These are phyloP conservation scores for Cubamyces lactineus DNA, from an alignment of 768 basidiomycete species.

Conservation along the genomic window DNA sequence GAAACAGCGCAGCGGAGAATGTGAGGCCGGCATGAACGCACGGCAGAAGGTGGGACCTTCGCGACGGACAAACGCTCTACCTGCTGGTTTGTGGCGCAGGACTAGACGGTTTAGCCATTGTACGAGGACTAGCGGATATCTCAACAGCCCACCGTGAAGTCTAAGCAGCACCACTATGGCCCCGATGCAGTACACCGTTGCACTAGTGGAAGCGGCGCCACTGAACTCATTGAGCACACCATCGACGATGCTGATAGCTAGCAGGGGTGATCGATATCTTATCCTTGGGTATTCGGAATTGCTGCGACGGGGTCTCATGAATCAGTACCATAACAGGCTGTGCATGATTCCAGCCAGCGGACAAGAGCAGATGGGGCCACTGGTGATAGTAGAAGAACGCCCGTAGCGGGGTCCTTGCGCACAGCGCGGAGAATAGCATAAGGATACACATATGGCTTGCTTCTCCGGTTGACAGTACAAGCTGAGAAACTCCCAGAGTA, in stretches of 20 bases:
- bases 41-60: neutral
- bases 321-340: neutral
- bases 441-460: neutral
- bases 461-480: too few species aligned
- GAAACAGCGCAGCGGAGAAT: neutral
- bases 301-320: neutral
- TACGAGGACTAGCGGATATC: too few species aligned
- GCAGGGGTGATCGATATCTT: neutral
- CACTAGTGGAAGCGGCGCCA: too few species aligned
- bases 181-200: too few species aligned
- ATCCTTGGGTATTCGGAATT: neutral
- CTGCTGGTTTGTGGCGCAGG: neutral
- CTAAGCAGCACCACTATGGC: too few species aligned
- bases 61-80: constrained; percentile 1
- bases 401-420: constrained; percentile 2
- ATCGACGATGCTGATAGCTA: too few species aligned
- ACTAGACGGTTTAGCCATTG: too few species aligned
- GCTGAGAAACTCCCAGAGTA: too few species aligned
- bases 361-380: neutral
- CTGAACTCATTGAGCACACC: too few species aligned
- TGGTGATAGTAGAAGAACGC: neutral
- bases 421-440: constrained; percentile 11
- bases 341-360: neutral
- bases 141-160: neutral
- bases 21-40: neutral